Base-by-base conservation (phyloP, 1,284 basidiomycete species). In the Ceratobasidium sp. region DNA sequence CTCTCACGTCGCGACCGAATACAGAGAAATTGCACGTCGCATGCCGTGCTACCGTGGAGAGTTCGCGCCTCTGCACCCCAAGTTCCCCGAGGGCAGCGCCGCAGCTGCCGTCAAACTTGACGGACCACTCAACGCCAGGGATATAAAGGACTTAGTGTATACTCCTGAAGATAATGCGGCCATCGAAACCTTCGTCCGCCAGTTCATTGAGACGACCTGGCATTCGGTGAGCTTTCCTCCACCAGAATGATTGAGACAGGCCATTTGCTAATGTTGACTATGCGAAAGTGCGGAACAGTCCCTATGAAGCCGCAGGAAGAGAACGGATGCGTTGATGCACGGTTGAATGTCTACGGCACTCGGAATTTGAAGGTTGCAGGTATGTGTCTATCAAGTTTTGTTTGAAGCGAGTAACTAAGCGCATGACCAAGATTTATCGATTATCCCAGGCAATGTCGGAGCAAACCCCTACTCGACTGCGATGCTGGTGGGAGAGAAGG, bases 321-420 rank as follows among this genome's bases (percentile, higher is more conserved):
- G 64, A 84, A 85, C 2, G 90, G 90, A 14, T 90, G 91, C 0
- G 88, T 92, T 7, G 88, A 91, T 76, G 76, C 85, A 2, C 83
- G 81, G 1, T 79, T 92, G 58, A 88, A 88, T 78, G 89, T 91
- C 0, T 90, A 91, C 77, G 90, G 89, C 6, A 84, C 88, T 0
- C 76, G 81, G 56, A 83, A 85, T 29, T 81, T 92, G 65, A 92
- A 91, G 81, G 84, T 92, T 29, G 87, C 86, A 59, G 83, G 83
- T 80, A 13, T 16, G 54, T 13, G 7, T 3, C n/a, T 24, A 34
- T 6, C 11, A 5, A 9, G 19, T 27, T n/a, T 8, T 48, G 9
- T 39, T 39, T 11, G 9, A n/a, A 13, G 14, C 29, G 4, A 16
- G 13, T 13, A 14, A 9, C 14, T 56, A 8, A 63, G 1, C n/a